A percentile compares a stretch with the other conserved stretches of the same genome.
phyloP scores from a whole-genome alignment of 2,329 filamentous ascomycete species.

The Cercospora brassicicola region DNA sequence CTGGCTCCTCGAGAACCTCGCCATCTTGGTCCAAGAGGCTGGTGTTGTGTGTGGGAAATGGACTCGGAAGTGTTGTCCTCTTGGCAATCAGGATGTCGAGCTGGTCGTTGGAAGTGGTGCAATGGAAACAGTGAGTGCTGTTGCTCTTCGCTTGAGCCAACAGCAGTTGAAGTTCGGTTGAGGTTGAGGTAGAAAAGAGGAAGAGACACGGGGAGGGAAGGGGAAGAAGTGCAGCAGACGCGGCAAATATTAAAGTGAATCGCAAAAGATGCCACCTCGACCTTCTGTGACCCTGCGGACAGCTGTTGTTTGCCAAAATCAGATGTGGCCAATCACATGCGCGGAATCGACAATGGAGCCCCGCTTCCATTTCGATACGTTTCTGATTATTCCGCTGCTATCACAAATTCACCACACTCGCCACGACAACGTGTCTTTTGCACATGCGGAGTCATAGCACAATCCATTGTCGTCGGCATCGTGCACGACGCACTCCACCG shows the following conservation, averaged over 20 bases:
- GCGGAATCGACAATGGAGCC: background rate
- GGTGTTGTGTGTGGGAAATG: constrained; percentile 23
- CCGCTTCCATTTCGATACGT: constrained; percentile 1
- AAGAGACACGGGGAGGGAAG: background rate
- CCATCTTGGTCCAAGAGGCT: constrained; percentile 36
- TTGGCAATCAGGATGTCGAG: constrained; percentile 1
- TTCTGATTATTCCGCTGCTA: background rate
- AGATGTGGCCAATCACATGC: background rate
- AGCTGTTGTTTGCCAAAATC: constrained; percentile 5
- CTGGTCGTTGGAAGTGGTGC: background rate
- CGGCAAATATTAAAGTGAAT: background rate
- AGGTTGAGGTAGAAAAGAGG: background rate
- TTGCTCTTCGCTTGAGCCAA: background rate
- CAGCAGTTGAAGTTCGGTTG: background rate
- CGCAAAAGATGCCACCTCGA: constrained; percentile 5
- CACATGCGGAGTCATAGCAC: background rate
- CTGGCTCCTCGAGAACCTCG: constrained; percentile 39
- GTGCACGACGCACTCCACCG: background rate
- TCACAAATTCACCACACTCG: background rate
- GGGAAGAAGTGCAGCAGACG: background rate
- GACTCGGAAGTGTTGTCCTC: constrained; percentile 8
- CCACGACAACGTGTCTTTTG: constrained; percentile 1
- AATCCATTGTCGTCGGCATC: background rate
- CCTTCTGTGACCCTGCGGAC: constrained; percentile 3
- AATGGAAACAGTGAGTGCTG: background rate